A percentile compares a stretch with the other conserved stretches of the same genome.
These are phyloP conservation scores for Mrakia gelida DNA, from an alignment of 768 basidiomycete genomes.

Conservation along the genomic window DNA sequence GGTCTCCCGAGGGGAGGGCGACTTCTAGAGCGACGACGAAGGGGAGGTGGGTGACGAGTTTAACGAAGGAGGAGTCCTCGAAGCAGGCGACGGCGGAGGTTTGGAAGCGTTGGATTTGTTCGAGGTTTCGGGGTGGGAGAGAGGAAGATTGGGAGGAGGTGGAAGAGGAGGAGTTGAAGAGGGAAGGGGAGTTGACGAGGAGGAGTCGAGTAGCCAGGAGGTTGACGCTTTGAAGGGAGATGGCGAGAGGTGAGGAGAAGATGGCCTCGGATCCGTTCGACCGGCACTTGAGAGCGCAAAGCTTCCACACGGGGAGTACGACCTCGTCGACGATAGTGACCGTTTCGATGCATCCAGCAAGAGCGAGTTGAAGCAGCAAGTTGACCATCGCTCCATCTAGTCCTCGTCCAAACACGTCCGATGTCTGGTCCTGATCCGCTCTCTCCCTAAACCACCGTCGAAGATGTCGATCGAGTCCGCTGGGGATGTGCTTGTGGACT, in stretches of 20 bases:
- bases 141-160: background rate
- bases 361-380: slow-evolving; percentile 11
- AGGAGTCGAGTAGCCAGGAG: slow-evolving; percentile 17
- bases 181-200: background rate
- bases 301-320: slow-evolving; percentile 24
- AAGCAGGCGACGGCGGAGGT: slow-evolving; percentile 14
- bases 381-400: background rate
- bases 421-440: background rate
- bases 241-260: background rate
- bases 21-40: slow-evolving; percentile 19
- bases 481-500: slow-evolving; percentile 22
- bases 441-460: slow-evolving; percentile 16
- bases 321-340: slow-evolving; percentile 11
- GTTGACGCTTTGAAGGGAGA: slow-evolving; percentile 2
- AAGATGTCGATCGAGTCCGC: slow-evolving; percentile 19
- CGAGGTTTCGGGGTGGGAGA: slow-evolving; percentile 11
- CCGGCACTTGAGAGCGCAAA: slow-evolving; percentile 12
- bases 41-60: slow-evolving; percentile 23
- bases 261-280: slow-evolving; percentile 3
- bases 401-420: slow-evolving; percentile 8
- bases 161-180: slow-evolving; percentile 7
- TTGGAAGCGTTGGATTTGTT: slow-evolving; percentile 19
- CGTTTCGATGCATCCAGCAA: slow-evolving; percentile 9
- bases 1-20: slow-evolving; percentile 9
- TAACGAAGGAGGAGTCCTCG: background rate